Base-by-base conservation (phyloP, 2,329 filamentous ascomycete genomes). In the Aspergillus pseudoglaucus region DNA sequence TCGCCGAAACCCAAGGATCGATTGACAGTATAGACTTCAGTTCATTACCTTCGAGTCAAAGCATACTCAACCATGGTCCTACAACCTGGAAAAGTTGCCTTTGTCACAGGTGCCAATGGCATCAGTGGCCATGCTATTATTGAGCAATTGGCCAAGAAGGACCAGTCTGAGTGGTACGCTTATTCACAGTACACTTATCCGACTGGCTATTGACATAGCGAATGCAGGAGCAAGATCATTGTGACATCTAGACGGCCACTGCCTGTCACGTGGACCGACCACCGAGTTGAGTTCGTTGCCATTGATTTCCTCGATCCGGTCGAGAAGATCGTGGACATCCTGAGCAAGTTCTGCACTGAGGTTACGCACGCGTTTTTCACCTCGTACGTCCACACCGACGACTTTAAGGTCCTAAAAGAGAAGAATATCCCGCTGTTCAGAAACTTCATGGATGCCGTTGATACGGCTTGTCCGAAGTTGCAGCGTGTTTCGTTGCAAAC, bases 281-380 rank as follows among this genome's bases (percentile, higher is more conserved):
- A 61, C 6, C 59, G 64, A 0, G 54, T 68, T 9, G 45, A 59
- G 15, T 67, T 65, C 44, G 44, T 68, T 3, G 60, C 64, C 0
- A 42, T 64, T 1, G 66, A 68, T 43, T 68, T 66, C 48, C 47
- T 57, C 9, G 42, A 53, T 1, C 39, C 51, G 0, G 45, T 54
- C 2, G 52, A 59, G 4, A 45, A 45, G 3, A 53, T 67, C 4
- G 47, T 52, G 3, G 35, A 37, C 1, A 38, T 47, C 6, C 45
- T 68, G 44, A 42, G 38, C 20, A 15, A 46, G 0, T 32, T 52
- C 25, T 68, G 62, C 30, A 45, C 38, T 0, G 52, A 57, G 10
- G 61, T 68, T 5, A 67, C 65, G 0, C 65, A 68, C 41, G 59
- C 63, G 2, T 69, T 56, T 50, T 69, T 64, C 48, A 55, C 61